A percentile compares a stretch with the other conserved stretches of the same genome.
These are phyloP conservation scores for Crithidia bombi DNA, from an alignment of 208 protist species.

Conservation along the genomic window DNA sequence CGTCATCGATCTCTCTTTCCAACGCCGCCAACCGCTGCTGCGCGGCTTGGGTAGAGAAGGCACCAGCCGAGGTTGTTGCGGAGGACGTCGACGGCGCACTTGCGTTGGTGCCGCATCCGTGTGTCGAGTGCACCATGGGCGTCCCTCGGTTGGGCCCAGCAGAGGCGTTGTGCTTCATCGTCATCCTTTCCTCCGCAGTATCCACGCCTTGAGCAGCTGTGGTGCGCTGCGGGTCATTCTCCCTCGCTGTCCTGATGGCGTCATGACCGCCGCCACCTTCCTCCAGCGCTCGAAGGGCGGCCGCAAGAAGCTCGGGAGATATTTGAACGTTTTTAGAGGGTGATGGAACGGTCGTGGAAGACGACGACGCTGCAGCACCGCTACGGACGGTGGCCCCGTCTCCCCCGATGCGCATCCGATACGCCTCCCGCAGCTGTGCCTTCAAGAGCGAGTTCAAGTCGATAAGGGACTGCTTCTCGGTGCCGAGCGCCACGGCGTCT, in stretches of 20 bases:
- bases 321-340: background rate
- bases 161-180: background rate
- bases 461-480: slow-evolving; percentile 80
- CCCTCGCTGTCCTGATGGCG: background rate
- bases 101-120: background rate
- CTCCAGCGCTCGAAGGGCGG: slow-evolving; percentile 26
- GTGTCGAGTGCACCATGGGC: slow-evolving; percentile 24
- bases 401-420: slow-evolving; percentile 44
- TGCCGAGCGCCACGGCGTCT: slow-evolving; percentile 50
- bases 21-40: slow-evolving; percentile 32
- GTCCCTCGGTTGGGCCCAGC: background rate
- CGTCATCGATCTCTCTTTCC: slow-evolving; percentile 72
- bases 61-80: background rate
- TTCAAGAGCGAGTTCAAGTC: slow-evolving; percentile 89
- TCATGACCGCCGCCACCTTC: background rate
- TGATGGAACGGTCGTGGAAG: background rate
- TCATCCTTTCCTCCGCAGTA: no score
- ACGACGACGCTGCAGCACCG: background rate
- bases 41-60: slow-evolving; percentile 16
- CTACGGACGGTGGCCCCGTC: background rate
- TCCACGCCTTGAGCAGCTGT: background rate
- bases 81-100: background rate
- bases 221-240: background rate
- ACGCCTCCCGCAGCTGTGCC: slow-evolving; percentile 83
- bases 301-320: slow-evolving; percentile 36